phyloP scores from a whole-genome alignment of 2,329 filamentous ascomycete species.

The Curvularia hawaiiensis region DNA sequence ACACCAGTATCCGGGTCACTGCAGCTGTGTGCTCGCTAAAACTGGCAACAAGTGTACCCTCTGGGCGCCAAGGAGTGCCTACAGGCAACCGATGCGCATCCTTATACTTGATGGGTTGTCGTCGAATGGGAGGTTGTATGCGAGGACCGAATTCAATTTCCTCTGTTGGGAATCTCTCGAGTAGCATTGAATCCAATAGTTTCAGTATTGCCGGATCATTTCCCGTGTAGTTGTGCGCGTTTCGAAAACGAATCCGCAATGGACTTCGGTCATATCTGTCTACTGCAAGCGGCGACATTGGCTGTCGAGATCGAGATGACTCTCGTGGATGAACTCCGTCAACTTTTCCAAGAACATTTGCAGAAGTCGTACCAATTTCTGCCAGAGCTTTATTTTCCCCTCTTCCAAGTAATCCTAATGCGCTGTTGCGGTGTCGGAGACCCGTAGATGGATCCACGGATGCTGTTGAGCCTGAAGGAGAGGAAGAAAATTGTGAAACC shows the following conservation, averaged over 20 bases:
- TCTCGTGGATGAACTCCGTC: constrained; percentile 54
- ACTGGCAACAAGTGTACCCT: constrained; percentile 81
- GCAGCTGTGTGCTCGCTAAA: constrained; percentile 86
- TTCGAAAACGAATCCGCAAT: constrained; percentile 57
- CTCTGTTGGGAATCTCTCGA: constrained; percentile 65
- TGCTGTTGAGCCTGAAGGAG: constrained; percentile 39
- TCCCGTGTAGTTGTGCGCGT: constrained; percentile 83
- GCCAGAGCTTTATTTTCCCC: constrained; percentile 65
- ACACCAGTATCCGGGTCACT: constrained; percentile 79
- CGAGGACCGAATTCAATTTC: constrained; percentile 76
- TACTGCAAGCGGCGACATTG: constrained; percentile 37
- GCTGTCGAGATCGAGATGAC: constrained; percentile 35
- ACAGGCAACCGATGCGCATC: constrained; percentile 55
- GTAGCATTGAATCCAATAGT: constrained; percentile 83
- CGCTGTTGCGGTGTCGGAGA: constrained; percentile 58
- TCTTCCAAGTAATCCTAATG: constrained; percentile 64
- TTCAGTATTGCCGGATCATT: constrained; percentile 68
- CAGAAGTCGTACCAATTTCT: constrained; percentile 68
- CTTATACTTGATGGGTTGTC: constrained; percentile 59
- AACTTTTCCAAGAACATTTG: constrained; percentile 69
- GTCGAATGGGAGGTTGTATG: constrained; percentile 69
- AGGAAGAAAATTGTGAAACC: constrained; percentile 35
- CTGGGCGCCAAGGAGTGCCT: constrained; percentile 78
- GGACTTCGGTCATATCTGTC: constrained; percentile 40
- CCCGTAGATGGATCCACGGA: constrained; percentile 42